phyloP scores from a whole-genome alignment of 2,329 filamentous ascomycete species.

The Decorospora gaudefroyi region DNA sequence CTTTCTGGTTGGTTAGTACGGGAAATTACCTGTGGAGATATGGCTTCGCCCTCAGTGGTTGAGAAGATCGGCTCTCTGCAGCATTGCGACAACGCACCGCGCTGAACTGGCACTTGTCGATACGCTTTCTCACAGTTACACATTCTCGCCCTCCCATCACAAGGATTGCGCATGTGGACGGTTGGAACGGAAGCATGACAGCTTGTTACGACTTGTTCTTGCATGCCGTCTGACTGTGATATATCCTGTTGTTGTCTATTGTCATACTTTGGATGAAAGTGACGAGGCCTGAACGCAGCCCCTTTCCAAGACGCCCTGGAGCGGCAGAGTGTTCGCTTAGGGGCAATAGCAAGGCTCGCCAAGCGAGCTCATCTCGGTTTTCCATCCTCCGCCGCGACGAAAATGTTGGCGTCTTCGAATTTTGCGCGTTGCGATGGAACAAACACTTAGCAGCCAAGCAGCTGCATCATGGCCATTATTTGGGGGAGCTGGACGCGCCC shows the following conservation, averaged over 20 bases:
- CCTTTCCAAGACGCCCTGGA: conserved; percentile 34
- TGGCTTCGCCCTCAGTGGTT: conserved; percentile 24
- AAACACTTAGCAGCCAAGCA: conserved; percentile 13
- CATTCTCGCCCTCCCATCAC: conserved; percentile 8
- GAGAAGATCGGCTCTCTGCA: conserved; percentile 17
- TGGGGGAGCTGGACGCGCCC: conserved; percentile 17
- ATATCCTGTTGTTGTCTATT: not conserved
- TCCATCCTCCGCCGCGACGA: conserved; percentile 7
- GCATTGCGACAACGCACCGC: conserved; percentile 22
- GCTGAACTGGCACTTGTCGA: conserved; percentile 23
- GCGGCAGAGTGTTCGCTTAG: conserved; percentile 27
- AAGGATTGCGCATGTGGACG: conserved; percentile 1
- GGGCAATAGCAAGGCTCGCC: conserved; percentile 32
- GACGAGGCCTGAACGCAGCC: conserved; percentile 20
- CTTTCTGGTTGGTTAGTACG: conserved; percentile 26
- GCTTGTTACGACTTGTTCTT: conserved; percentile 7
- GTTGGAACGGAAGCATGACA: conserved; percentile 1
- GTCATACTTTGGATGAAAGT: conserved; percentile 3
- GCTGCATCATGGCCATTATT: not conserved
- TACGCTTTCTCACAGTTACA: conserved; percentile 19
- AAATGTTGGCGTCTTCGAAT: not conserved
- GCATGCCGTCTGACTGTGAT: conserved; percentile 7
- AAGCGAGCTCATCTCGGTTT: conserved; percentile 31
- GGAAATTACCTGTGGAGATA: conserved; percentile 40
- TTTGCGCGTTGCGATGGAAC: conserved; percentile 2